Evolutionary conservation across 441 rosid species (phyloP).

Genomic region (Eruca vesicaria): DNA sequence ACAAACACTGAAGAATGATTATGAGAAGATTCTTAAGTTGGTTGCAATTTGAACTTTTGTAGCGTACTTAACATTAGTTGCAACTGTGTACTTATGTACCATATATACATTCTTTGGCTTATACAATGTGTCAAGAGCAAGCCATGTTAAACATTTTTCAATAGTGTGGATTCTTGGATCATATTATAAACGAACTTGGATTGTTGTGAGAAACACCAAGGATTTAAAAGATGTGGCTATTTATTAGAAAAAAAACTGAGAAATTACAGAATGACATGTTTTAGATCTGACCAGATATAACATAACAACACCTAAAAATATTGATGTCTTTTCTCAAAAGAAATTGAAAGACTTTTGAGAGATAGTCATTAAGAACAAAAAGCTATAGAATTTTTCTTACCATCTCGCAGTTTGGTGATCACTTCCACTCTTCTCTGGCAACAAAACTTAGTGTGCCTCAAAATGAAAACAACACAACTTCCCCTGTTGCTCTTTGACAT

Average conservation of each 20-base stretch:
- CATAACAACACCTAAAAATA: conserved; percentile 18
- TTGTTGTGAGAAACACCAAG: background rate
- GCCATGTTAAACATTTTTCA: background rate
- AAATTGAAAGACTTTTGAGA: background rate
- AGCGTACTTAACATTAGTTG: background rate
- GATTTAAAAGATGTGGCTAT: conserved; percentile 9
- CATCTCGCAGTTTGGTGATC: conserved; percentile 15
- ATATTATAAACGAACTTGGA: background rate
- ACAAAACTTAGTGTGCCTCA: conserved; percentile 30
- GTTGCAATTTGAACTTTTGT: background rate
- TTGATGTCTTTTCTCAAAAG: background rate
- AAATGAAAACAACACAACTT: conserved; percentile 24
- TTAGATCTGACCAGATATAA: conserved; percentile 2
- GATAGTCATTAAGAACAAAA: conserved; percentile 4
- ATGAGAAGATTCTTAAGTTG: background rate
- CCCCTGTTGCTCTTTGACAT: conserved; percentile 6
- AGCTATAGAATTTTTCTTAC: background rate
- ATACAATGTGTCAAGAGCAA: background rate
- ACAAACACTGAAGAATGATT: background rate
- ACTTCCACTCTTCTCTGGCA: conserved; percentile 20
- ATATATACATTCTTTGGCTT: background rate
- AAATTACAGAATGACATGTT: conserved; percentile 14
- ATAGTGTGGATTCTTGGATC: background rate
- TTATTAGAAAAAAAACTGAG: conserved; percentile 18
- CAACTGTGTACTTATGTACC: background rate